Base-by-base conservation (phyloP, 1,284 basidiomycete genomes). In the Coniophora puteana region DNA sequence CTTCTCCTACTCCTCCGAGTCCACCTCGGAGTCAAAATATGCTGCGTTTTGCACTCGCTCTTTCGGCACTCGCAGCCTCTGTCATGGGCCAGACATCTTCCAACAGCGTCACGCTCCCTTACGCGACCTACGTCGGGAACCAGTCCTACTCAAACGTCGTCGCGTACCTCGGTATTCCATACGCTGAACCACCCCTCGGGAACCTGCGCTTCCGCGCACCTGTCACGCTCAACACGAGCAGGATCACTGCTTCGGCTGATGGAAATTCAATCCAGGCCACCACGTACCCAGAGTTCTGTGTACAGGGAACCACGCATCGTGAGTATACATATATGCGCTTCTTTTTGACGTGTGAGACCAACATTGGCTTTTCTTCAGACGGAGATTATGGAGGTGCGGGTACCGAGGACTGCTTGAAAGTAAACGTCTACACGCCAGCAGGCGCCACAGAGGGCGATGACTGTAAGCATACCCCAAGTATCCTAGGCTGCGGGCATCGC, bases 91-190 rank as follows among this genome's bases (percentile, higher is more conserved):
- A n/a, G n/a, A n/a, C n/a, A n/a, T n/a, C n/a, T n/a, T n/a, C n/a
- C n/a, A n/a, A n/a, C n/a, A n/a, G n/a, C n/a, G n/a, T n/a, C n/a
- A n/a, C n/a, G n/a, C n/a, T n/a, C n/a, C n/a, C n/a, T n/a, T 76
- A 78, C 47, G 71, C 72, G 2, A 66, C 62, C 39, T 77, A 81
- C 51, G 61, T 64, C 1, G 80, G 78, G 3, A 78, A 76, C 47
- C 58, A 63, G 12, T 69, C 71, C 1, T 73, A 63, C 47, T 67
- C 72, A 1, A 71, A 76, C 46, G 69, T 75, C 4, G 72, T 78
- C 7, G 76, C 76, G 1, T 85, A 76, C 57, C 60, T 76, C 14
- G 73, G 72, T 2, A 66, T 78, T 43, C 76, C 72, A 0, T 78
- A 76, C 49, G 76, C 73, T 18, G 69, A 78, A 45, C 70, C 76